Conservation (phyloP, 371 early-diverging fungal species). For the Mortierella sp. region DNA sequence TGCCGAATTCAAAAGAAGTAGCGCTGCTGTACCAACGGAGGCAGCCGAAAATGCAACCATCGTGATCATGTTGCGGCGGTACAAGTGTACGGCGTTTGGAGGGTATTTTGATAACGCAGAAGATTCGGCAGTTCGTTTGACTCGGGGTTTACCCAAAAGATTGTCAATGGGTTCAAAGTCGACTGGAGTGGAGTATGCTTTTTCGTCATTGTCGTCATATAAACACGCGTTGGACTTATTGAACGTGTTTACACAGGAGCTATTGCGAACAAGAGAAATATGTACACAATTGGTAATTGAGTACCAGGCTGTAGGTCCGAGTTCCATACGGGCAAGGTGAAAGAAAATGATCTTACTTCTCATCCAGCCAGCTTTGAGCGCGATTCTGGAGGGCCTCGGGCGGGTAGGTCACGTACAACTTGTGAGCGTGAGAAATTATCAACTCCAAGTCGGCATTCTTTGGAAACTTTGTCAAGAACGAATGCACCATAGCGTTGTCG, state of each 20-base stretch:
- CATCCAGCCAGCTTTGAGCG: conserved; percentile 59
- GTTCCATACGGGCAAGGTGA: background rate
- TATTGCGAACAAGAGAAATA: background rate
- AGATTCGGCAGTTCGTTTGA: conserved; percentile 27
- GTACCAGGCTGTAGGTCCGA: background rate
- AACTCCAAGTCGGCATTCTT: conserved; percentile 59
- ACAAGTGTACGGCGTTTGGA: conserved; percentile 10
- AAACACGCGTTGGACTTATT: conserved; percentile 21
- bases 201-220: conserved; percentile 32
- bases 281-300: too few relatives aligned
- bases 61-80: conserved; percentile 44
- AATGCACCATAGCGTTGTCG: conserved; percentile 69
- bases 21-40: conserved; percentile 56
- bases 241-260: conserved; percentile 50
- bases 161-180: conserved; percentile 40
- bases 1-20: conserved; percentile 57
- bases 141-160: conserved; percentile 38
- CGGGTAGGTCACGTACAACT: conserved; percentile 59
- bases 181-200: conserved; percentile 15
- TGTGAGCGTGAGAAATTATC: conserved; percentile 58
- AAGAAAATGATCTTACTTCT: conserved; percentile 27
- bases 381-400: conserved; percentile 60
- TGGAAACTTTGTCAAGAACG: conserved; percentile 69
- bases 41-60: conserved; percentile 59
- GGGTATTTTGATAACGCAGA: conserved; percentile 34